Conservation (phyloP, 1,284 basidiomycete genomes). For the Grifola frondosa region DNA sequence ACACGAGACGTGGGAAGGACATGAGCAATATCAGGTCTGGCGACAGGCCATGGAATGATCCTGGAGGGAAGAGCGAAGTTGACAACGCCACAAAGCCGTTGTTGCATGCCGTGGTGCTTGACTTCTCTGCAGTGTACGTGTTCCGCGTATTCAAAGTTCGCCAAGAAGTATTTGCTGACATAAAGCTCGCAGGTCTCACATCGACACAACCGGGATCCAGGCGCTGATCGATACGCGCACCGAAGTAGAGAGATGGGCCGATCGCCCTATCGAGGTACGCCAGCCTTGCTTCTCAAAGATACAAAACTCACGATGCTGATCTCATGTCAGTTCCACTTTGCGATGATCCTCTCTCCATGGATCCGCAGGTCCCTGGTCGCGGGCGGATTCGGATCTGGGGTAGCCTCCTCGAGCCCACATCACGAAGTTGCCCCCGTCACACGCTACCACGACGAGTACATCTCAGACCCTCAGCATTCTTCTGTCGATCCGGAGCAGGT, state of each 20-base stretch:
- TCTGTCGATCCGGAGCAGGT: too few relatives aligned
- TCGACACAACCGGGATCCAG: constrained; percentile 90
- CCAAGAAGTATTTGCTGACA: too few relatives aligned
- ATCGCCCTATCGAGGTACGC: constrained; percentile 73
- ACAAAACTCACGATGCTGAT: constrained; percentile 7
- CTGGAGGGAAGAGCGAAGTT: constrained; percentile 61
- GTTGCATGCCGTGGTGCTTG: constrained; percentile 86
- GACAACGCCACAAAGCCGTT: constrained; percentile 63
- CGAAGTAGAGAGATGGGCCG: constrained; percentile 87
- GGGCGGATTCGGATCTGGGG: constrained; percentile 79
- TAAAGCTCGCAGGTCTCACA: constrained; percentile 63
- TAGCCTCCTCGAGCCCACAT: constrained; percentile 40
- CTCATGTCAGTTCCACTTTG: constrained; percentile 78
- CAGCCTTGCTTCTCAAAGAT: neutral
- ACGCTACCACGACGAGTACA: constrained; percentile 55
- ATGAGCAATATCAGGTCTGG: constrained; percentile 58
- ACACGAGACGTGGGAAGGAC: constrained; percentile 78
- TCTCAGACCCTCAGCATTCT: constrained; percentile 13
- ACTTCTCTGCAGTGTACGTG: constrained; percentile 84
- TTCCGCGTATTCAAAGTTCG: neutral
- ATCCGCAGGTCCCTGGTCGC: constrained; percentile 87
- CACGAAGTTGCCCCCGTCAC: constrained; percentile 77
- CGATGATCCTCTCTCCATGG: constrained; percentile 90
- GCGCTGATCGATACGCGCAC: constrained; percentile 86
- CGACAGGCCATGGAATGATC: constrained; percentile 96